Evolutionary conservation across 129 eudicot species (phyloP).

Genomic region (Cynara cardunculus): DNA sequence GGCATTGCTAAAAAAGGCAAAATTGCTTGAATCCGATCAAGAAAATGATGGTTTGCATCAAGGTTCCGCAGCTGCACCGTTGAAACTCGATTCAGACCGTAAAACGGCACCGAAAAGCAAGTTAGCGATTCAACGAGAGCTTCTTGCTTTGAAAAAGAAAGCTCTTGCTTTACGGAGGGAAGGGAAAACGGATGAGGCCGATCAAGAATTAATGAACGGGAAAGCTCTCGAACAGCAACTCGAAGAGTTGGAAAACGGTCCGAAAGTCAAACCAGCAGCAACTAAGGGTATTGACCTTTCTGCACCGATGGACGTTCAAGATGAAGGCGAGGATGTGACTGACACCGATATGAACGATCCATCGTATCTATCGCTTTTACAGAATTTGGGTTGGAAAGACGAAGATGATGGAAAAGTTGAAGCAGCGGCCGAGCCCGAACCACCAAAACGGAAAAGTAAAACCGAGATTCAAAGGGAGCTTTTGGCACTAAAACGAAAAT

Average conservation of each 20-base stretch:
- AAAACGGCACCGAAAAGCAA: slow-evolving; percentile 57
- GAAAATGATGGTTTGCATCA: slow-evolving; percentile 13
- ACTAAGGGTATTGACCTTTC: slow-evolving; percentile 23
- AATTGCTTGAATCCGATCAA: slow-evolving; percentile 50
- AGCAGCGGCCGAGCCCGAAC: not conserved
- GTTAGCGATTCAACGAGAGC: slow-evolving; percentile 67
- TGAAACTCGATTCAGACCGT: slow-evolving; percentile 14
- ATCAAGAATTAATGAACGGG: slow-evolving; percentile 71
- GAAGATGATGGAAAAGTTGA: slow-evolving; percentile 36
- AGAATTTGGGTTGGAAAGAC: slow-evolving; percentile 88
- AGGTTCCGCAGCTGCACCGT: not conserved
- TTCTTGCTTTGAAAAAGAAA: slow-evolving; percentile 75
- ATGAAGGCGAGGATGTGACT: slow-evolving; percentile 65
- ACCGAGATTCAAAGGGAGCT: slow-evolving; percentile 83
- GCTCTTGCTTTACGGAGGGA: slow-evolving; percentile 84
- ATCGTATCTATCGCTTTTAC: slow-evolving; percentile 61
- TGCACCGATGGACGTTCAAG: slow-evolving; percentile 34
- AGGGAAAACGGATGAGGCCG: slow-evolving; percentile 79
- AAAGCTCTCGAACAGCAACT: slow-evolving; percentile 86
- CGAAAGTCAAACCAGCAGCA: slow-evolving; percentile 26
- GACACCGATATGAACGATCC: slow-evolving; percentile 92
- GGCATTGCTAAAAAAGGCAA: slow-evolving; percentile 62
- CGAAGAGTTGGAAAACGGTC: slow-evolving; percentile 62
- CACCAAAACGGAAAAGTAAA: slow-evolving; percentile 46
- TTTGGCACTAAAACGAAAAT: slow-evolving; percentile 72